Conservation (phyloP, 805 yeast genomes). For the Cyberlindnera sargentensis region DNA sequence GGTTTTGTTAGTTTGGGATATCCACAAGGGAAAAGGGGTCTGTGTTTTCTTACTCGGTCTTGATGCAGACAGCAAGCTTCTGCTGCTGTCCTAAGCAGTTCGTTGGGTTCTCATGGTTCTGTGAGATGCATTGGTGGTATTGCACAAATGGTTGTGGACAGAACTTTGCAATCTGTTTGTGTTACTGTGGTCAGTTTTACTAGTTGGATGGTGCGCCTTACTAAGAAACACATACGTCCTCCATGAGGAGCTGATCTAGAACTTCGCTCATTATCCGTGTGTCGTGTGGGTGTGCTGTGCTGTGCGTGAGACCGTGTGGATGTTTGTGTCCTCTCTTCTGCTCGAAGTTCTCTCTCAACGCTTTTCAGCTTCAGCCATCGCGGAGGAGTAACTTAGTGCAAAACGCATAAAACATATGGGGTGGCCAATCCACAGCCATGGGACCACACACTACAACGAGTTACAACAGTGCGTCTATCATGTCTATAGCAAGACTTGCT, state of each 20-base stretch:
- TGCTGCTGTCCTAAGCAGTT: constrained; percentile 52
- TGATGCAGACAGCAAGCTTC: constrained; percentile 56
- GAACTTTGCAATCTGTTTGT: constrained; percentile 47
- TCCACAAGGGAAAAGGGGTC: no score
- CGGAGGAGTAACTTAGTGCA: no score
- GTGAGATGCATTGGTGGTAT: constrained; percentile 66
- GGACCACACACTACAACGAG: no score
- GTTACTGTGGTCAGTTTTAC: neutral
- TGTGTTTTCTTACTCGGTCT: constrained; percentile 23
- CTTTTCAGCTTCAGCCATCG: no score
- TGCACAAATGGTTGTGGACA: constrained; percentile 70
- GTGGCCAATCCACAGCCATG: no score
- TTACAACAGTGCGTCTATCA: no score
- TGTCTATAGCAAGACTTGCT: no score
- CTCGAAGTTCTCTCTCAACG: no score
- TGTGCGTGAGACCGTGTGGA: no score
- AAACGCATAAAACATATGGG: no score
- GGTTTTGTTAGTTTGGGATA: neutral
- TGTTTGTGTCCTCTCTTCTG: no score
- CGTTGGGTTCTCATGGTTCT: constrained; percentile 42
- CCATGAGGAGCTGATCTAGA: constrained; percentile 67
- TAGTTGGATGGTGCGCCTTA: neutral
- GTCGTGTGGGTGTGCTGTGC: no score
- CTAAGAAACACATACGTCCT: constrained; percentile 42
- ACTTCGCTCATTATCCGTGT: constrained; percentile 15